These are phyloP conservation scores for Alternaria atra DNA, from an alignment of 2,329 filamentous ascomycete species.

Conservation along the genomic window DNA sequence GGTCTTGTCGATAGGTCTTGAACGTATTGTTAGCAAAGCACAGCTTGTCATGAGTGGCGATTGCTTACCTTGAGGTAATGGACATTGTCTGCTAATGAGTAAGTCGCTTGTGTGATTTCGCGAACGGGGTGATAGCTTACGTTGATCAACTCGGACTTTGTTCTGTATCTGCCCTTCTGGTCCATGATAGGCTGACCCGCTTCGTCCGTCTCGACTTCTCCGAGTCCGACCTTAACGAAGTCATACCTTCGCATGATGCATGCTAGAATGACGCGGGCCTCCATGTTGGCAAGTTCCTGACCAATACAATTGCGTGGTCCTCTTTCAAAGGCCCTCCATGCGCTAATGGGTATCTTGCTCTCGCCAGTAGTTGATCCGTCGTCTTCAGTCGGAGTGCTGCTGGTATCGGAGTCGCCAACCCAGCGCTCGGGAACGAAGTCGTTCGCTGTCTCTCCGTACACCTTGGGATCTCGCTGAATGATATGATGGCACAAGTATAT, in stretches of 20 bases:
- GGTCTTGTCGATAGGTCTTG: constrained; percentile 44
- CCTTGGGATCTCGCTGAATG: constrained; percentile 48
- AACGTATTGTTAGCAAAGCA: neutral
- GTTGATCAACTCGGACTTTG: constrained; percentile 44
- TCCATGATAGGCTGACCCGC: constrained; percentile 37
- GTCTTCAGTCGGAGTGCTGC: constrained; percentile 24
- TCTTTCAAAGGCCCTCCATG: constrained; percentile 65
- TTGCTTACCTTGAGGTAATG: constrained; percentile 35
- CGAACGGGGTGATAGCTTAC: constrained; percentile 29
- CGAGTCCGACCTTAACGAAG: constrained; percentile 48
- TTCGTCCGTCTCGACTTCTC: constrained; percentile 37
- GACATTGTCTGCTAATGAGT: constrained; percentile 33
- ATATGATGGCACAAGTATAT: constrained; percentile 56
- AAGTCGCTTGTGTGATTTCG: constrained; percentile 12
- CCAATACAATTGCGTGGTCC: constrained; percentile 67
- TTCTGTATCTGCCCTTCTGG: constrained; percentile 40
- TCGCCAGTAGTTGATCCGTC: constrained; percentile 16
- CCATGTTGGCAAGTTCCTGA: constrained; percentile 65
- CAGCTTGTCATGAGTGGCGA: too few species aligned
- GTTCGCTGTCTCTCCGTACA: constrained; percentile 43
- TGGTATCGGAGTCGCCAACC: constrained; percentile 47
- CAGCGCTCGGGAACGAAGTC: constrained; percentile 51
- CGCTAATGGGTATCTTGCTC: constrained; percentile 50
- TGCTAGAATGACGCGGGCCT: constrained; percentile 62
- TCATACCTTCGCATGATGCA: constrained; percentile 44